Percentiles rank a stretch among this genome's conserved stretches.
These are phyloP conservation scores for Eragrostis nindensis DNA, from an alignment of 176 grass and related monocot genomes.

Conservation along the genomic window DNA sequence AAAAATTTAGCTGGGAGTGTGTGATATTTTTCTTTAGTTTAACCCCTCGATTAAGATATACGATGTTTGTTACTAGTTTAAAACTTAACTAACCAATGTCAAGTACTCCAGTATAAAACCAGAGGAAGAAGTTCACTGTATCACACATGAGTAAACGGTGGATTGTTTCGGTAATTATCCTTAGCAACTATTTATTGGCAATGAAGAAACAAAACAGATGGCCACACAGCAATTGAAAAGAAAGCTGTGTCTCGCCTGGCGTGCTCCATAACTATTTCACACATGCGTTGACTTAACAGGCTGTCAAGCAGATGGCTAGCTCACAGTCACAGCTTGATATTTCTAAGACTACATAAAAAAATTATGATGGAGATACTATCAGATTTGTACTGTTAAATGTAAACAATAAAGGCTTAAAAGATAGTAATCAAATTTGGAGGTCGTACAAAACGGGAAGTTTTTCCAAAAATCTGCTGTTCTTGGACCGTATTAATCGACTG, in stretches of 20 bases:
- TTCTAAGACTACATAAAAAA: neutral
- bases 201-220: neutral
- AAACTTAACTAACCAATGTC: too few relatives aligned
- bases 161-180: neutral
- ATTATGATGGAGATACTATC: neutral
- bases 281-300: slow-evolving; percentile 46
- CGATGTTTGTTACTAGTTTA: too few relatives aligned
- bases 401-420: neutral
- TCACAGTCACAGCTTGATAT: neutral
- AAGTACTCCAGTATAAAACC: too few relatives aligned
- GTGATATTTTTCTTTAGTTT: too few relatives aligned
- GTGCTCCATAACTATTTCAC: slow-evolving; percentile 27
- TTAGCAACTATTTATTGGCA: neutral
- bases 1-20: too few relatives aligned
- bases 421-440: too few relatives aligned
- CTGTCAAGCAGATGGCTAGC: slow-evolving; percentile 48
- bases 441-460: too few relatives aligned
- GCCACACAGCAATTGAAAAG: neutral
- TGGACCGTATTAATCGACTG: slow-evolving; percentile 4
- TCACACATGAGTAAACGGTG: neutral
- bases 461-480: neutral
- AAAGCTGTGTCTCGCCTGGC: neutral
- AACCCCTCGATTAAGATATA: too few relatives aligned
- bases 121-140: too few relatives aligned
- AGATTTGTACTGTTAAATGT: neutral